Base-by-base conservation (phyloP, 768 basidiomycete species). In the Hortiboletus campestris region DNA sequence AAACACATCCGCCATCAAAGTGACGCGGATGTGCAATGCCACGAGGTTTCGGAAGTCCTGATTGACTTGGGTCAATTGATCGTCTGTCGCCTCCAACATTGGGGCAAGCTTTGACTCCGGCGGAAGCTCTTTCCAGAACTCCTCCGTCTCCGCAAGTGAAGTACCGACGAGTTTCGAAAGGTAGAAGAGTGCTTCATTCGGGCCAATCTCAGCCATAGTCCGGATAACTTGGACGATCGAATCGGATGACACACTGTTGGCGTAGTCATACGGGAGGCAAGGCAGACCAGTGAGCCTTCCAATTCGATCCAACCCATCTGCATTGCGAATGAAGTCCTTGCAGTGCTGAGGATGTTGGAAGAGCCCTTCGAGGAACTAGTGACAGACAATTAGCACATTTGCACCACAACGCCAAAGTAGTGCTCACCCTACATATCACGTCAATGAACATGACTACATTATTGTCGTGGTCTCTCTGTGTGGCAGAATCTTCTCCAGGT, bases 341-440 rank as follows among this genome's bases (percentile, higher is more conserved):
- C 91, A 91, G 70, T 98, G 91, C 22, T 85, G 84, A 2, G 85
- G 79, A 67, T 96, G 94, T 64, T 95, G 94, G 76, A 98, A 95
- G 40, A 98, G 80, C 7, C 97, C 95, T 70, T 95, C 93, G 51
- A 95, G 79, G 72, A 97, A 95, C 92, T 95, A 46, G 28, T 20
- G 12, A 36, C 17, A 22, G 1, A 32, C 19, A 19, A 16, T 67
- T 41, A 61, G 45, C 16, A 43, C 11, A n/a, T 20, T 22, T 22
- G 4, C 32, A 41, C 38, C n/a, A 56, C 34, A 43, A 43, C 48
- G 40, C 8, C 2, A 41, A 48, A 35, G 43, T 29, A 16, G n/a
- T 22, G 66, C 83, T 72, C 71, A 91, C 91, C 65, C 89, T 80
- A 53, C 89, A 85, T 51, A 92, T 74, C 40, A 88, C 80, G 67